Percentiles rank a stretch among this genome's conserved stretches.
Conservation (phyloP, 108 stramenopile genomes). For the Skeletonema menzelii region DNA sequence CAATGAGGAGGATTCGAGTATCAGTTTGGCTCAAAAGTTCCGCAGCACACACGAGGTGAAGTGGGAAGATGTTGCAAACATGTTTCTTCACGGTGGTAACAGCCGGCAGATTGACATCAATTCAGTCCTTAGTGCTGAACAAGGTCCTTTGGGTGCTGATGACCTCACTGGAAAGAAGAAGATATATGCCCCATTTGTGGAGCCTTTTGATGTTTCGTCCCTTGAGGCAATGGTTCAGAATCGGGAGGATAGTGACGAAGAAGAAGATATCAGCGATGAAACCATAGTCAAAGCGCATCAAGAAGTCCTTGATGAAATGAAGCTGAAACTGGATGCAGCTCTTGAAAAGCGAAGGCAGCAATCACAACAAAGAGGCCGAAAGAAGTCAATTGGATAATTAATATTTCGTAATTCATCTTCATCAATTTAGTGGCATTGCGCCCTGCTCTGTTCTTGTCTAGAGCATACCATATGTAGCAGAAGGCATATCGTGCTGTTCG, state of each 20-base stretch:
- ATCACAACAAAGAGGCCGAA: conserved; percentile 32
- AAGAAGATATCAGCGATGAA: conserved; percentile 79
- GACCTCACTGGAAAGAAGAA: conserved; percentile 36
- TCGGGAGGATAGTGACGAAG: conserved; percentile 39
- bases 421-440: neutral
- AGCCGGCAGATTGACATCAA: conserved; percentile 39
- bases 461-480: no score
- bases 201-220: conserved; percentile 33
- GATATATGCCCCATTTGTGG: conserved; percentile 79
- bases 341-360: conserved; percentile 34
- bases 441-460: no score
- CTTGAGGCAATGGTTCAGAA: conserved; percentile 1
- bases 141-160: neutral
- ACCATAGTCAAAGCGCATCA: conserved; percentile 69
- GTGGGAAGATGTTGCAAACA: conserved; percentile 77
- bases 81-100: conserved; percentile 60
- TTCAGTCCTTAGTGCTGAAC: conserved; percentile 13
- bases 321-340: conserved; percentile 61
- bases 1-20: neutral
- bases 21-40: conserved; percentile 11
- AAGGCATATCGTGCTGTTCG: no score
- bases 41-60: conserved; percentile 71
- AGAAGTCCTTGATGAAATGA: conserved; percentile 76
- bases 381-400: conserved; percentile 10
- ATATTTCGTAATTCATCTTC: conserved; percentile 3